phyloP scores from a whole-genome alignment of 352 stramenopile genomes.

The Peronosclerospora sorghi region DNA sequence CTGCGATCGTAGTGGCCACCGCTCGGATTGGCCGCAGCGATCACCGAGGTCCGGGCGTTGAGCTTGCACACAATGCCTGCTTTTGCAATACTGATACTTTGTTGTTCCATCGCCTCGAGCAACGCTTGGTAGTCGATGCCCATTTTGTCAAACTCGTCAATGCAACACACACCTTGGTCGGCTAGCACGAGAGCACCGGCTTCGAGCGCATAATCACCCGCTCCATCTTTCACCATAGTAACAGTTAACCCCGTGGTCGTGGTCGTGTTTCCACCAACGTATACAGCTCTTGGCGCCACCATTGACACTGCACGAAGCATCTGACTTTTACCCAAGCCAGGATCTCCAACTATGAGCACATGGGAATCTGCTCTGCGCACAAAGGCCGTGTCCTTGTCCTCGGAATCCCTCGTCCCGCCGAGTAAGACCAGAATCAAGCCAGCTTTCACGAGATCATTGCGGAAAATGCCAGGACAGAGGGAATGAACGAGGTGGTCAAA shows the following conservation, averaged over 20 bases:
- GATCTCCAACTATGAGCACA: conserved; percentile 93
- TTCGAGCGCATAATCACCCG: conserved; percentile 87
- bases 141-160: conserved; percentile 99
- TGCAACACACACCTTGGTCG: conserved; percentile 94
- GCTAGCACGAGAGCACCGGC: conserved; percentile 89
- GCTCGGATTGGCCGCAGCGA: conserved; percentile 95
- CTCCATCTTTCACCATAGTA: conserved; percentile 90
- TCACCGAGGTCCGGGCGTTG: conserved; percentile 89
- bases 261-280: conserved; percentile 95
- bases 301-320: conserved; percentile 88
- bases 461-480: conserved; percentile 94
- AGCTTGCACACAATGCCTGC: conserved; percentile 91
- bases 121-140: conserved; percentile 83
- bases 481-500: conserved; percentile 93
- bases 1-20: conserved; percentile 94
- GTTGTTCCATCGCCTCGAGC: conserved; percentile 98
- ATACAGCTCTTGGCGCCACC: conserved; percentile 90
- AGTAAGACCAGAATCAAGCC: conserved; percentile 93
- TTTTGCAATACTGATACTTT: conserved; percentile 92
- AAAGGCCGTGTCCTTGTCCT: conserved; percentile 44
- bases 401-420: conserved; percentile 79
- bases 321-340: conserved; percentile 92
- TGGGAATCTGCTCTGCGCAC: conserved; percentile 89
- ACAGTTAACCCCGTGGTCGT: conserved; percentile 94
- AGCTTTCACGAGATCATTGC: conserved; percentile 96